Base-by-base conservation (phyloP, 306 rosid species). In the Cicer bijugum region DNA sequence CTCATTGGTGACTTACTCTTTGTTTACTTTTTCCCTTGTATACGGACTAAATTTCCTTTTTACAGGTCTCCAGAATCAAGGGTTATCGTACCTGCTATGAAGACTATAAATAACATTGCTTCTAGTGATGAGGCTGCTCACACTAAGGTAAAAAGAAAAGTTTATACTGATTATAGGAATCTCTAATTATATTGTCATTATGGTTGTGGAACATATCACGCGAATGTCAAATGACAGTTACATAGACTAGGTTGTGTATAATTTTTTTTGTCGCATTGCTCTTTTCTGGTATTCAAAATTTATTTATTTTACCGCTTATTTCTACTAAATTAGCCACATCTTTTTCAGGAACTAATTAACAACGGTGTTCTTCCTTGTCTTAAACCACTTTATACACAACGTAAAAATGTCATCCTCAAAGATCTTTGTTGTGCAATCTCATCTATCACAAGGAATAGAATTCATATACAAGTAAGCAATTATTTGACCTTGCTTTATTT, bases 391-490 rank as follows among this genome's bases (percentile, higher is more conserved):
- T 81, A 90, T 87, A 82, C 75, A 84, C 81, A 90, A 88, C 84
- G 89, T 64, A 91, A 93, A 66, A 89, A 89, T 77, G 85, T 95
- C 86, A 90, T 93, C 76, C 88, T 90, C 87, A 87, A 87, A 79
- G 97, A 92, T 81, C 92, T 90, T n/a, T 90, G 97, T 84, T 90
- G 96, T 93, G 86, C 91, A 56, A 80, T 93, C 73, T 89, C 98
- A 4, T 90, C 90, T 78, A 90, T 93, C 80, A 88, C 98, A 40
- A 96, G 97, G 70, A 86, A 88, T 88, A 90, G 84, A 79, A 88
- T 83, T 35, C 98, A 93, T 78, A 88, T 89, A 80, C 93, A 91
- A 96, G 98, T 93, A 58, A 28, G 9, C 65, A 58, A 28, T 58
- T 40, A 2, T 58, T 28, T 58, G 8, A 5, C 14, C 42, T 1